A percentile compares a stretch with the other conserved stretches of the same genome.
Conservation (phyloP, 1,284 basidiomycete genomes). For the Naganishia sp. region DNA sequence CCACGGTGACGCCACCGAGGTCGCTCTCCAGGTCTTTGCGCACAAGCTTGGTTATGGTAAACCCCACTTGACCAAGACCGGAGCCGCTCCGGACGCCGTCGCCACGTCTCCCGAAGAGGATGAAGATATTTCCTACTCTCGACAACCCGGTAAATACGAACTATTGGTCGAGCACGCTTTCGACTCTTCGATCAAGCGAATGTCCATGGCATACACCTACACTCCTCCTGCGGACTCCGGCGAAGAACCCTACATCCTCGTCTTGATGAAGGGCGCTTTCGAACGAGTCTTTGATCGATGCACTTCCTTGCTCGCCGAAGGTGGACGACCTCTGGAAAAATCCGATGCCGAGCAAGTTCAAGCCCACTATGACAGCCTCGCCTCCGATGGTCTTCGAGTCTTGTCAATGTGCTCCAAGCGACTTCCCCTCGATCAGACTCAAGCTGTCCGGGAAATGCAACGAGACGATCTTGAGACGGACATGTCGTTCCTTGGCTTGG, state of each 20-base stretch:
- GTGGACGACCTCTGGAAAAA: conserved; percentile 15
- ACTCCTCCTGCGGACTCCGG: conserved; percentile 34
- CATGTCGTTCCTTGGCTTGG: conserved; percentile 65
- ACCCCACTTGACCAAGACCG: conserved; percentile 48
- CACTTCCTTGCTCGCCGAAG: conserved; percentile 38
- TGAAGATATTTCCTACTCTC: conserved; percentile 23
- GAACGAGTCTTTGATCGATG: conserved; percentile 65
- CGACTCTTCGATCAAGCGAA: conserved; percentile 65
- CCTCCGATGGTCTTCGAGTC: conserved; percentile 61
- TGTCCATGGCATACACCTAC: conserved; percentile 59
- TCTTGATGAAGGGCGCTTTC: conserved; percentile 64
- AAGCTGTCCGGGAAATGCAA: conserved; percentile 42
- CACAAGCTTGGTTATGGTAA: conserved; percentile 57
- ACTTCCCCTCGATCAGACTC: conserved; percentile 51
- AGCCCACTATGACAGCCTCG: conserved; percentile 52
- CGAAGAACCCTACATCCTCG: conserved; percentile 41
- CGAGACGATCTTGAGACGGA: conserved; percentile 63
- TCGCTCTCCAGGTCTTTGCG: conserved; percentile 66
- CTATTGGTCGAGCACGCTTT: conserved; percentile 61
- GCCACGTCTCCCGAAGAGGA: conserved; percentile 13
- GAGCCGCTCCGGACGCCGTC: conserved; percentile 33
- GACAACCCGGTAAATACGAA: conserved; percentile 46
- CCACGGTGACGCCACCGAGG: conserved; percentile 70
- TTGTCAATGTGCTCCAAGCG: conserved; percentile 55
- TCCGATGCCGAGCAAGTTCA: conserved; percentile 16